Evolutionary conservation across 179 eudicot species (phyloP).

Genomic region (Sideroxylon spinosum): DNA sequence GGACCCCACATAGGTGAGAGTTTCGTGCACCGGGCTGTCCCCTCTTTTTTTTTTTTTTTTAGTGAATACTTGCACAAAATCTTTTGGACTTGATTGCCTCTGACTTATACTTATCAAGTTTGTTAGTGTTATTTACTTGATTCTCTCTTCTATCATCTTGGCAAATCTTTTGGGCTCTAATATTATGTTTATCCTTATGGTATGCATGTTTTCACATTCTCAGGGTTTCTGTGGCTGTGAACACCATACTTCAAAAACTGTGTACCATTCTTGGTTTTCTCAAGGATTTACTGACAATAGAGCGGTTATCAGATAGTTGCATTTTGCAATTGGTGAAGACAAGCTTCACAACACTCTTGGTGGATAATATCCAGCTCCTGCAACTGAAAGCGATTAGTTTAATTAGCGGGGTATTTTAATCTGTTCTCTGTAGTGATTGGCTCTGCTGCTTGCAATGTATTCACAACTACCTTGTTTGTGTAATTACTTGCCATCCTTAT

Average conservation of each 20-base stretch:
- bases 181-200: constrained; percentile 1
- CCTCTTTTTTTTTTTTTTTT: no score
- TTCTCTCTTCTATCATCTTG: neutral
- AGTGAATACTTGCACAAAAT: no score
- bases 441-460: constrained; percentile 15
- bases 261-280: constrained; percentile 74
- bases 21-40: no score
- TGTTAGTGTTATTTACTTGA: no score
- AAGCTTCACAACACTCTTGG: constrained; percentile 76
- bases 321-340: constrained; percentile 84
- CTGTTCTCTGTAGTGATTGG: constrained; percentile 13
- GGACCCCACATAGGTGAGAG: no score
- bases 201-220: constrained; percentile 17
- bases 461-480: constrained; percentile 7
- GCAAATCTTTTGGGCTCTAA: neutral
- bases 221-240: constrained; percentile 76
- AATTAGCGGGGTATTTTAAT: constrained; percentile 72
- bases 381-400: constrained; percentile 87
- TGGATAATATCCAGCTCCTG: constrained; percentile 92
- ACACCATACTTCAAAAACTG: constrained; percentile 71
- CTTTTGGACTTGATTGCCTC: no score
- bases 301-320: constrained; percentile 93
- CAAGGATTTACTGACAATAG: constrained; percentile 73
- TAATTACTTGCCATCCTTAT: constrained; percentile 20
- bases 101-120: no score